Evolutionary conservation across 2,329 filamentous ascomycete genomes (phyloP).

Genomic region (Cadophora luteo-olivacea): DNA sequence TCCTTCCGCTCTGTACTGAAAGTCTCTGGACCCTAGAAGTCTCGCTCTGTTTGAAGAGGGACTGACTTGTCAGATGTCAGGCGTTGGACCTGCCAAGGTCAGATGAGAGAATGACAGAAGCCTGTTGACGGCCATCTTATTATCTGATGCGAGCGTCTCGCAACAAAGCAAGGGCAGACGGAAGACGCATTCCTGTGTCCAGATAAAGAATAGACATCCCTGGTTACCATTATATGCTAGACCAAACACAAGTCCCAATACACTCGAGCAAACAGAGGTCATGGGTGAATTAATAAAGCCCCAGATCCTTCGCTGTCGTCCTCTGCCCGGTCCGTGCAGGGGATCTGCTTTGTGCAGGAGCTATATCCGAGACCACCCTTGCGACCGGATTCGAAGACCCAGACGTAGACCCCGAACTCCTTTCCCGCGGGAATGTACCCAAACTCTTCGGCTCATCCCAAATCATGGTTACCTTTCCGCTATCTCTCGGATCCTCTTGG

Average conservation of each 20-base stretch:
- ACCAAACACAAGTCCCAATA: not conserved
- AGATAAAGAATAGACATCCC: not conserved
- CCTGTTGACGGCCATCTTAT: not conserved
- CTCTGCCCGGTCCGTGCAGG: not conserved
- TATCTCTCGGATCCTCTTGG: slow-evolving; percentile 24
- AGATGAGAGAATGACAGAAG: not conserved
- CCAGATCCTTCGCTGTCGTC: slow-evolving; percentile 8
- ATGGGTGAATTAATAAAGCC: not conserved
- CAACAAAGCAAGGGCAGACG: not conserved
- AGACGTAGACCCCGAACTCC: not conserved
- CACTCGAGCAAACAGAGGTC: not conserved
- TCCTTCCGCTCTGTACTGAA: not conserved
- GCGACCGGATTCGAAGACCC: not conserved
- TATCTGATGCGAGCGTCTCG: not conserved
- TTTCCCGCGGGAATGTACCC: slow-evolving; percentile 18
- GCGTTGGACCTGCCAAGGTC: not conserved
- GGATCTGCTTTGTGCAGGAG: not conserved
- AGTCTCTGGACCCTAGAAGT: not conserved
- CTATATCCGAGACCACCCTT: slow-evolving; percentile 6
- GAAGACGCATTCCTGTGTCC: not conserved
- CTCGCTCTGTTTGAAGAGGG: not conserved
- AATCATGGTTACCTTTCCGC: slow-evolving; percentile 17
- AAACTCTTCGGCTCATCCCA: slow-evolving; percentile 32
- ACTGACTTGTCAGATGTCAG: not conserved
- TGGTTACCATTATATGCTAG: not conserved